Base-by-base conservation (phyloP, 179 eudicot species). In the Corrigiola litoralis region DNA sequence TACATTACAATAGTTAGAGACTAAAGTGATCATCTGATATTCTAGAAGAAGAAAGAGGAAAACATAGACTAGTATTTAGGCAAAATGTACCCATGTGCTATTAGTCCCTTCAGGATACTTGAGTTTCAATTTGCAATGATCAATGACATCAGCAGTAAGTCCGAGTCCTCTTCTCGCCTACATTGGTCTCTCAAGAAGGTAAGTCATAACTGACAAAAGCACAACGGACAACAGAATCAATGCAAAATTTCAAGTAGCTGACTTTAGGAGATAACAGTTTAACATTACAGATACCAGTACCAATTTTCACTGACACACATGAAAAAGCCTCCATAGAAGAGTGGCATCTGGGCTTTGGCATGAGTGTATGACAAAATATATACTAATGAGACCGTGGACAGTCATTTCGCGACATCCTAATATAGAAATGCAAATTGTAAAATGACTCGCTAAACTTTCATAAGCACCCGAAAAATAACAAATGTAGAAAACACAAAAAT, bases 91-190 rank as follows among this genome's bases (percentile, higher is more conserved):
- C 99, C 99, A 94, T 56, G 97, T 87, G 81, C 98, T 92, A 68
- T 92, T 90, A 58, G 98, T 92, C 76, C 84, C 97, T 77, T 82
- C 69, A 1, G 99, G 97, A 66, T 81, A 92, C 78, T 84, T 92
- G 63, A 92, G 95, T 62, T 84, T 75, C 77, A 94, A 70, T 67
- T 90, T 90, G 83, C 99, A 94, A 68, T 94, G 99, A 64, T 94
- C 95, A 65, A 94, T 78, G 34, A 86, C 78, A 61, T 84, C 77
- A 56, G 97, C 97, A 46, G 97, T 81, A 63, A 94, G 95, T 66
- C 99, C 99, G 66, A 94, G 86, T 54, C 99, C 99, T 82, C 96
- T 80, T 75, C 81, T 90, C 63, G 94, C 97, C 99, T 94, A 61
- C 70, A 77, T 44, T 20, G 60, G 55, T 63, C 60, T 58, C 40